phyloP scores from a whole-genome alignment of 2,329 filamentous ascomycete species.

The Ceratocystis eucalypticola region DNA sequence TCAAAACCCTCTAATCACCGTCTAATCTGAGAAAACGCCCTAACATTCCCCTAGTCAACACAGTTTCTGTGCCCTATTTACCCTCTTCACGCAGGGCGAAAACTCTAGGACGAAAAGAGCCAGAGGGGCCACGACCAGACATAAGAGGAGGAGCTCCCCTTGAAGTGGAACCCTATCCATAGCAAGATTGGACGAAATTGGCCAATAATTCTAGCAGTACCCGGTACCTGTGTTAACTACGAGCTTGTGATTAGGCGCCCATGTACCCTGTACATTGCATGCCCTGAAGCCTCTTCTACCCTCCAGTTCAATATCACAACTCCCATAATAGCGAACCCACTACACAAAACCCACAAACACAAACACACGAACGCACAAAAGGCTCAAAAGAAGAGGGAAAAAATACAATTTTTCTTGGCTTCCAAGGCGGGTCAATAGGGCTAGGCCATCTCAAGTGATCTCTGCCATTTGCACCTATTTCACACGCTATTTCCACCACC shows the following conservation, averaged over 20 bases:
- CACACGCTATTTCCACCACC: too few species aligned
- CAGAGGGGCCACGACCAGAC: background rate
- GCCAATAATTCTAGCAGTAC: background rate
- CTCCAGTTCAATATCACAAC: background rate
- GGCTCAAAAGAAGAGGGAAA: background rate
- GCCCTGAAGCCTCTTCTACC: background rate
- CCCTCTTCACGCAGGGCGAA: too few species aligned
- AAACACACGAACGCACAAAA: conserved; percentile 2
- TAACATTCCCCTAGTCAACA: background rate
- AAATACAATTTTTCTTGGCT: background rate
- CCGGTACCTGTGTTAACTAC: background rate
- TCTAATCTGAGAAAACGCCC: too few species aligned
- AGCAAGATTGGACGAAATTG: background rate
- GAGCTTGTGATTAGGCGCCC: background rate
- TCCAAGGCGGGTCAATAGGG: too few species aligned
- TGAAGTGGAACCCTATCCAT: background rate
- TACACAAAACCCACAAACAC: background rate
- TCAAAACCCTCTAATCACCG: background rate
- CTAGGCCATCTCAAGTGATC: too few species aligned
- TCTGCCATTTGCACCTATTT: too few species aligned
- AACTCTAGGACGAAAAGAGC: background rate
- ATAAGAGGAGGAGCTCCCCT: background rate
- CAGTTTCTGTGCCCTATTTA: background rate
- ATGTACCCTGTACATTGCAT: background rate
- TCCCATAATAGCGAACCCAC: background rate